Base-by-base conservation (phyloP, 805 yeast genomes). In the Ogataea kodamae region DNA sequence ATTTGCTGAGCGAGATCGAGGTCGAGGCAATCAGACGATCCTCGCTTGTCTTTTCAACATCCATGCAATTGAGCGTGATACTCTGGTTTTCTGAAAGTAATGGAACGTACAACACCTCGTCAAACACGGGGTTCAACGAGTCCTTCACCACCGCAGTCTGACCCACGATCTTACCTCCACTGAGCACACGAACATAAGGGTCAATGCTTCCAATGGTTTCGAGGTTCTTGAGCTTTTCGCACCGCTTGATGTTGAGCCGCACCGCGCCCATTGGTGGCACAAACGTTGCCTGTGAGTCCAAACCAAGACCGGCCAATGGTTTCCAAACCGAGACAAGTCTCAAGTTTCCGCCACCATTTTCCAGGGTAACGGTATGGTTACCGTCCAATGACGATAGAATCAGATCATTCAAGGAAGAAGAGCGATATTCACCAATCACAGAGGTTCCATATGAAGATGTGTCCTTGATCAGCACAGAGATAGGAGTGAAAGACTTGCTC, bases 141-240 rank as follows among this genome's bases (percentile, higher is more conserved):
- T 74, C 68, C 9, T 76, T 72, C 45, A 71, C 71, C 35, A 72
- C 72, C 1, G 62, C 52, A 2, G 92, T 77, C 42, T 65, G 68
- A 34, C 70, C 81, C 40, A 67, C 68, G 23, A 73, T 50, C 52
- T 72, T 73, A 45, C 81, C 82, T 49, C 78, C 76, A 38, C 75
- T 57, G 22, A 73, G 49, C 7, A 82, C 67, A 39, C 73, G 68
- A 23, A 80, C 76, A 48, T 81, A 83, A 4, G 94, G 92, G 57
- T 84, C 89, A 48, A 82, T 77, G 37, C 71, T 74, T 36, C 92
- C 90, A 31, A 81, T 71, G 10, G 78, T 69, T 46, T 81, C 83
- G 46, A 81, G 59, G 46, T 77, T 64, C 46, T 69, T 63, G 46
- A 78, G 59, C 24, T 74, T 72, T 8, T 54, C 54, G 11, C 79